Base-by-base conservation (phyloP, 495 filamentous ascomycete species). In the Trichoderma virens region DNA sequence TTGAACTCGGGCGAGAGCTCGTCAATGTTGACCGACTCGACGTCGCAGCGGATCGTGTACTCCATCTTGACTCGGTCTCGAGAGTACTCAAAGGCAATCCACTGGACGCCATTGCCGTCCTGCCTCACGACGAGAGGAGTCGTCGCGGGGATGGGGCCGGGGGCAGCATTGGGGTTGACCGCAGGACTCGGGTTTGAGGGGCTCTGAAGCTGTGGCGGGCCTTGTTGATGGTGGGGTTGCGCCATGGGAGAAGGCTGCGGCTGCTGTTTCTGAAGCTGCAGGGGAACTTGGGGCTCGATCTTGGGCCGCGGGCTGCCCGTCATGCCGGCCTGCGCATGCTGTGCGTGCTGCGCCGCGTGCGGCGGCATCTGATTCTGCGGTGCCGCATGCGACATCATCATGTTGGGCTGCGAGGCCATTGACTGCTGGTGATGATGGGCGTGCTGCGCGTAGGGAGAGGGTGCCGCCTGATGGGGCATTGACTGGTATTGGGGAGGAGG, bases 81-180 rank as follows among this genome's bases (percentile, higher is more conserved):
- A 18, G 95, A 98, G 74, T 98, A 98, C 71, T 98, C 94, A 65
- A 98, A 98, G 3, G 92, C 91, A 67, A 98, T 98, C 94, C 94
- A 98, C 72, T 98, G 94, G 13, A 98, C 94, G 18, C 94, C 94
- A 67, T 96, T 97, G 70, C 90, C 89, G 70, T 98, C 94, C 74
- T 98, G 93, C 65, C 93, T 82, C 41, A 98, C 94, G 7, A 98
- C 93, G 5, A 96, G 79, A 0, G 94, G 94, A 0, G 94, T 98
- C 14, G 94, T 98, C 1, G 94, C 94, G n/a, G 94, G 94, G 72
- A 98, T 98, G 0, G 94, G 94, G 13, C 94, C 94, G n/a, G 94
- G 94, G 27, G 94, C 94, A 18, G 94, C 92, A 70, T 90, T 97
- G 14, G 89, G 85, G 65, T 94, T 96, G 56, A 91, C 89, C 3